A percentile compares a stretch with the other conserved stretches of the same genome.
These are phyloP conservation scores for Lipomyces sp. DNA, from an alignment of 805 yeast species.

Conservation along the genomic window DNA sequence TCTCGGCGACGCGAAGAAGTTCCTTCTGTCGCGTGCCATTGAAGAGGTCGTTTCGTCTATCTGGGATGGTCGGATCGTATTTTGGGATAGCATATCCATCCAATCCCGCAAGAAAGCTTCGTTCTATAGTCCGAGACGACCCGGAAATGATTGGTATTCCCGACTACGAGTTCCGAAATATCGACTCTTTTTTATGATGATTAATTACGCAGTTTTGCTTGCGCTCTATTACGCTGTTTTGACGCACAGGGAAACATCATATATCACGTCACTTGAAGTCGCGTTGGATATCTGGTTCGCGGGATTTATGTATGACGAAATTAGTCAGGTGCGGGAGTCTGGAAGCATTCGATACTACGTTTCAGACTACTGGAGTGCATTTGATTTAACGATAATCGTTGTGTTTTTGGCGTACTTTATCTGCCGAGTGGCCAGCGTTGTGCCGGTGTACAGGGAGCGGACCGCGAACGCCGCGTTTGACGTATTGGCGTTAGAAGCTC, in stretches of 20 bases:
- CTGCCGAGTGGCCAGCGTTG: slow-evolving; percentile 21
- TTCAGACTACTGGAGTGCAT: slow-evolving; percentile 35
- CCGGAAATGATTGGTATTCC: slow-evolving; percentile 31
- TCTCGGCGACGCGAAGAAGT: slow-evolving; percentile 34
- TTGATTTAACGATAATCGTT: slow-evolving; percentile 33
- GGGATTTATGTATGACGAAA: slow-evolving; percentile 84
- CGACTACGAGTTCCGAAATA: slow-evolving; percentile 38
- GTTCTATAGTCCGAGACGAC: slow-evolving; percentile 26
- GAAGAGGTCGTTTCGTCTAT: slow-evolving; percentile 33
- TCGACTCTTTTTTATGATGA: slow-evolving; percentile 34
- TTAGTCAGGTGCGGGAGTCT: slow-evolving; percentile 50
- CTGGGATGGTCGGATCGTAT: slow-evolving; percentile 39
- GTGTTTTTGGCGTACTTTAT: slow-evolving; percentile 31
- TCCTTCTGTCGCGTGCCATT: slow-evolving; percentile 34
- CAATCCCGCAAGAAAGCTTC: slow-evolving; percentile 32
- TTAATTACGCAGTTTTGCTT: slow-evolving; percentile 34
- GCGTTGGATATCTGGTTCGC: slow-evolving; percentile 81
- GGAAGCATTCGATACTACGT: slow-evolving; percentile 33
- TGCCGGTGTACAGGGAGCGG: slow-evolving; percentile 13
- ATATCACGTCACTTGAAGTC: slow-evolving; percentile 30
- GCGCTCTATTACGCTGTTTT: slow-evolving; percentile 34
- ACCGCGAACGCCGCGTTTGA: slow-evolving; percentile 33
- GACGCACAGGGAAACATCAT: slow-evolving; percentile 22
- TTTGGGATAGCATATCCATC: slow-evolving; percentile 36
- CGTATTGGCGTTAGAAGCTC: slow-evolving; percentile 35